Percentiles rank a stretch among this genome's conserved stretches.
These are phyloP conservation scores for Diaporthe sp. DNA, from an alignment of 2,329 filamentous ascomycete species.

Conservation along the genomic window DNA sequence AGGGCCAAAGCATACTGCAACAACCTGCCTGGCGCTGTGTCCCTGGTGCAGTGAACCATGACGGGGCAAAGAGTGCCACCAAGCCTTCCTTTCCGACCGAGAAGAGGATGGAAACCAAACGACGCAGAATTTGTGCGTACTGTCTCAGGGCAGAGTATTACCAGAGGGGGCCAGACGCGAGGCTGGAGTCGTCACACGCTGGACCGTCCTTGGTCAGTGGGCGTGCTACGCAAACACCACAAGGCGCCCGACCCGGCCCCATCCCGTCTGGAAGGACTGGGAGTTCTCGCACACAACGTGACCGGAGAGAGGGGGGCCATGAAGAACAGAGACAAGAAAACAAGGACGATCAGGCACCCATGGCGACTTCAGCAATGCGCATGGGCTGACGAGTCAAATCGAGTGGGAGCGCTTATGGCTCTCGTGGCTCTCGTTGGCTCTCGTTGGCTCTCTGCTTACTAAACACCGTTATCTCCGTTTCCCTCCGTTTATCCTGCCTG, in stretches of 20 bases:
- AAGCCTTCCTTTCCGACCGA: background rate
- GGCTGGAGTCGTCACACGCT: background rate
- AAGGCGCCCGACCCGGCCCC: constrained; percentile 15
- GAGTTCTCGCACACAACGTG: background rate
- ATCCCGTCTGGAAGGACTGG: background rate
- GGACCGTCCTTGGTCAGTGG: background rate
- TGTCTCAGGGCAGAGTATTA: background rate
- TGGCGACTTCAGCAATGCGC: background rate
- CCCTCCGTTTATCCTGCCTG: background rate
- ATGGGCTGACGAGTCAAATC: background rate
- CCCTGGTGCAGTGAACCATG: background rate
- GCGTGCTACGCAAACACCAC: constrained; percentile 14
- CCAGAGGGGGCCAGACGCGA: background rate
- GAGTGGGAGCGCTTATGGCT: background rate
- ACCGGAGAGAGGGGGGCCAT: background rate
- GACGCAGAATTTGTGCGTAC: background rate
- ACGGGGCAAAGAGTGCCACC: background rate
- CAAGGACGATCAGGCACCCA: too few relatives aligned
- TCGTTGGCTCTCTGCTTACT: background rate
- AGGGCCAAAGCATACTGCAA: too few relatives aligned
- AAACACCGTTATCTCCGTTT: constrained; percentile 15
- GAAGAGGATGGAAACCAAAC: background rate
- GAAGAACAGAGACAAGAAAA: background rate
- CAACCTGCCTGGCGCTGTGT: background rate
- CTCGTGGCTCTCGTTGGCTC: too few relatives aligned